Percentiles rank a stretch among this genome's conserved stretches.
These are phyloP conservation scores for Fusarium virguliforme DNA, from an alignment of 2,329 filamentous ascomycete species.

Conservation along the genomic window DNA sequence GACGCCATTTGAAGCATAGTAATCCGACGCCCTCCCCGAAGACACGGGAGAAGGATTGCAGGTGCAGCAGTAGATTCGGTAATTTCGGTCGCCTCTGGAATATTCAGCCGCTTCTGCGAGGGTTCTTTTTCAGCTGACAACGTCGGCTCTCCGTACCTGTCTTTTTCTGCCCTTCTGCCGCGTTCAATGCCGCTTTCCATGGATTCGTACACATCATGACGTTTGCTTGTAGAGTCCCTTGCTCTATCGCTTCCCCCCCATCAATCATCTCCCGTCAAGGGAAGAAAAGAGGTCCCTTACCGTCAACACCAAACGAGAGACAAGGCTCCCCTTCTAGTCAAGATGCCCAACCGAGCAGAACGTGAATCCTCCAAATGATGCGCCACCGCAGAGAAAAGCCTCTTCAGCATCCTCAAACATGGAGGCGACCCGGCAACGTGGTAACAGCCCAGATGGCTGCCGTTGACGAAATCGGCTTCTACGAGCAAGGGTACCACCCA, in stretches of 20 bases:
- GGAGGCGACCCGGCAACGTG: conserved; percentile 37
- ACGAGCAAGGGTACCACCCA: conserved; percentile 26
- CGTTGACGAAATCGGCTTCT: conserved; percentile 41
- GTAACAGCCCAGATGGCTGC: conserved; percentile 41
- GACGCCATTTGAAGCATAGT: neutral
- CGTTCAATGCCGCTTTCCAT: conserved; percentile 14
- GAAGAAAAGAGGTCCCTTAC: neutral
- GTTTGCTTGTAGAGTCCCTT: conserved; percentile 10
- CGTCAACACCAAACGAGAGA: neutral
- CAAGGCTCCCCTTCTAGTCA: neutral
- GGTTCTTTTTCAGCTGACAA: conserved; percentile 3
- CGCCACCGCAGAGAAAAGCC: neutral
- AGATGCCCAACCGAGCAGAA: conserved; percentile 1
- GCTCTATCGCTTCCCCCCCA: neutral
- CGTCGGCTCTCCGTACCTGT: neutral
- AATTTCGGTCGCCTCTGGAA: conserved; percentile 3
- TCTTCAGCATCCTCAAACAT: conserved; percentile 2
- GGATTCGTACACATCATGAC: conserved; percentile 14
- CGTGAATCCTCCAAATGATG: neutral
- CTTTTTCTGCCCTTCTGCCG: neutral
- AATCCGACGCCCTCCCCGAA: conserved; percentile 9
- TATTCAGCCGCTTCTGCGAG: neutral
- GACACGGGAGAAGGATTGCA: neutral
- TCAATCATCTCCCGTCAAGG: neutral
- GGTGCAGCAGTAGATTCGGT: neutral